Evolutionary conservation across 768 basidiomycete species (phyloP), one percentile per base, ranked within the genome.

Genomic region (Mycena leptocephala): DNA sequence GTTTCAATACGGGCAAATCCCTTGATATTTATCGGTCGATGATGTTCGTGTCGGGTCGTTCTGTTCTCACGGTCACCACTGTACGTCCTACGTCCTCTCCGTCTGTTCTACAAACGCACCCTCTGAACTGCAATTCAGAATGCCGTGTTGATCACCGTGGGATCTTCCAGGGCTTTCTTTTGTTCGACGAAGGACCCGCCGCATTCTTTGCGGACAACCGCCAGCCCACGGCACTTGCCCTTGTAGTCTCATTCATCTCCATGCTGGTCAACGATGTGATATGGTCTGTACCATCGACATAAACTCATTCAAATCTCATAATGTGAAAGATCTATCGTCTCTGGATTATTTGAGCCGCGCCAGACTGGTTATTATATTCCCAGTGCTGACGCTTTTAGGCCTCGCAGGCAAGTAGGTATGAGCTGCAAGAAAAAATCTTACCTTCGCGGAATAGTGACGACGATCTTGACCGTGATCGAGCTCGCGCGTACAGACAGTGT

Each of bases 131-230:
- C 43, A 46, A 46, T 46, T 46, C 32, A 61, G 58, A 61, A 33
- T 61, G 30, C 32, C 58, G 33, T 61, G n/a, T 61, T 61, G 32
- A n/a, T 35, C 33, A 61, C 58, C 24, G 32, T 61, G 18, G 32
- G 20, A 35, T 61, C 58, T 35, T 61, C n/a, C 58, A 61, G 43
- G 58, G 58, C 58, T 61, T 61, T 33, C 16, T 61, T 37, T 61
- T 61, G 58, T 61, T 61, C 26, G 58, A 61, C 30, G 58, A 33
- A 22, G 58, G 58, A 20, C 58, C 58, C 16, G 58, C 33, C 20
- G 58, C 35, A 61, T 61, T 61, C 35, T 61, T 61, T 26, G 35
- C 2, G 20, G 58, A 61, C 58, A 35, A 61, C 58, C 20, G 20
- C 32, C 58, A 61, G 22, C 58, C 58, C 35, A 61, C 58, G 33